phyloP scores from a whole-genome alignment of 2,329 filamentous ascomycete species.

The Aspergillus piperis region DNA sequence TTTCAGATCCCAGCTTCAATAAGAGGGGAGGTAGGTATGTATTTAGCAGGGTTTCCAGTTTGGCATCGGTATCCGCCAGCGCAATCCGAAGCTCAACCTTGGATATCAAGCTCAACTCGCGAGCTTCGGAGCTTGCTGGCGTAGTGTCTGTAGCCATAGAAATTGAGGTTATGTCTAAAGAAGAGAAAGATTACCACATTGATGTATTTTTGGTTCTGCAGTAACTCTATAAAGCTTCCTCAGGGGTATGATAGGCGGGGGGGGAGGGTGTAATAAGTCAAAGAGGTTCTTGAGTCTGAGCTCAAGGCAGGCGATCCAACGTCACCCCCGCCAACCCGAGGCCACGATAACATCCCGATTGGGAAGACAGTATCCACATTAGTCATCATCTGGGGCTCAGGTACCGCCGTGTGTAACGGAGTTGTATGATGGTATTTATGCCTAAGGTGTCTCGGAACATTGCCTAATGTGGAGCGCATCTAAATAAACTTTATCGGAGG shows the following conservation, averaged over 20 bases:
- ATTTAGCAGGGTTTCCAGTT: conserved; percentile 75
- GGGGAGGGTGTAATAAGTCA: neutral
- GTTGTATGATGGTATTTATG: neutral
- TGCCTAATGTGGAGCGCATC: too few species aligned
- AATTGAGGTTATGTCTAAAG: neutral
- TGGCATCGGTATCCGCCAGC: conserved; percentile 78
- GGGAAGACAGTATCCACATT: conserved; percentile 11
- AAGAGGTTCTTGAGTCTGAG: neutral
- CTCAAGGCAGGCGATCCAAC: conserved; percentile 19
- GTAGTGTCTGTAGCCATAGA: conserved; percentile 36
- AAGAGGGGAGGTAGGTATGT: conserved; percentile 79
- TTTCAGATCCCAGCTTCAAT: conserved; percentile 80
- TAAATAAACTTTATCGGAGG: too few species aligned
- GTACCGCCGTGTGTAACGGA: neutral
- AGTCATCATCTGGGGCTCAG: conserved; percentile 18
- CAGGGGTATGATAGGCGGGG: neutral
- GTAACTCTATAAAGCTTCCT: neutral
- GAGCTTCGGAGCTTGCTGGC: conserved; percentile 49
- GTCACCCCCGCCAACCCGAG: conserved; percentile 21
- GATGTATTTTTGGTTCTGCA: neutral
- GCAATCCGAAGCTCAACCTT: conserved; percentile 84
- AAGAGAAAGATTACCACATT: conserved; percentile 11
- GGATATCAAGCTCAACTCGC: conserved; percentile 78
- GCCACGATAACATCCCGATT: conserved; percentile 15
- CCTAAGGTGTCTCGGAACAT: too few species aligned